A percentile compares a stretch with the other conserved stretches of the same genome.
These are phyloP conservation scores for Tulasnella sp. DNA, from an alignment of 768 basidiomycete species.

Conservation along the genomic window DNA sequence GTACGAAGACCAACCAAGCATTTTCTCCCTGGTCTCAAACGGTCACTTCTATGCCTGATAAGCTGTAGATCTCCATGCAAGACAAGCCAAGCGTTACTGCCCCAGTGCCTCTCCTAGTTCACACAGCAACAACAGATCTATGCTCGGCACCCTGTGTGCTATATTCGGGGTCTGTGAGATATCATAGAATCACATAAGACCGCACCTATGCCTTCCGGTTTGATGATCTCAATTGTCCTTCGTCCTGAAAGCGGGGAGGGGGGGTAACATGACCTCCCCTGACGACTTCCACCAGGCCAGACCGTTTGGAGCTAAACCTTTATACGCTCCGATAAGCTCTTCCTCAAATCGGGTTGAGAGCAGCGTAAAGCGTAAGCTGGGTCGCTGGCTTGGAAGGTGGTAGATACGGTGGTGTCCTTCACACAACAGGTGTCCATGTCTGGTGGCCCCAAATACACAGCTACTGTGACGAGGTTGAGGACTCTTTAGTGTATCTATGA, in stretches of 20 bases:
- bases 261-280: constrained; percentile 33
- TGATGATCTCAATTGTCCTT: too few species aligned
- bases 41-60: constrained; percentile 14
- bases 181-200: constrained; percentile 25
- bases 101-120: constrained; percentile 28
- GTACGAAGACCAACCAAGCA: constrained; percentile 25
- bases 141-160: constrained; percentile 28
- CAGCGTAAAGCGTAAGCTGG: constrained; percentile 3
- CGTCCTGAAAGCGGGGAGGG: too few species aligned
- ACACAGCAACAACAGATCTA: constrained; percentile 27
- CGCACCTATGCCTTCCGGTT: constrained; percentile 24
- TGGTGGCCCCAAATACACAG: constrained; percentile 21
- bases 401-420: constrained; percentile 20
- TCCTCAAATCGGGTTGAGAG: background rate
- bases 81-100: constrained; percentile 22
- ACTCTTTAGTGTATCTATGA: constrained; percentile 22
- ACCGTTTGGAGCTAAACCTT: constrained; percentile 26
- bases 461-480: constrained; percentile 21
- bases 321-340: constrained; percentile 23
- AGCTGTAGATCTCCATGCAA: background rate
- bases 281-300: constrained; percentile 37
- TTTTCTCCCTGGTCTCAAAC: constrained; percentile 23
- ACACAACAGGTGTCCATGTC: constrained; percentile 24
- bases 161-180: constrained; percentile 25
- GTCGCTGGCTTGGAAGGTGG: constrained; percentile 18